Evolutionary conservation across 2,329 filamentous ascomycete genomes (phyloP).

Genomic region (Microcyclospora tardicrescens): DNA sequence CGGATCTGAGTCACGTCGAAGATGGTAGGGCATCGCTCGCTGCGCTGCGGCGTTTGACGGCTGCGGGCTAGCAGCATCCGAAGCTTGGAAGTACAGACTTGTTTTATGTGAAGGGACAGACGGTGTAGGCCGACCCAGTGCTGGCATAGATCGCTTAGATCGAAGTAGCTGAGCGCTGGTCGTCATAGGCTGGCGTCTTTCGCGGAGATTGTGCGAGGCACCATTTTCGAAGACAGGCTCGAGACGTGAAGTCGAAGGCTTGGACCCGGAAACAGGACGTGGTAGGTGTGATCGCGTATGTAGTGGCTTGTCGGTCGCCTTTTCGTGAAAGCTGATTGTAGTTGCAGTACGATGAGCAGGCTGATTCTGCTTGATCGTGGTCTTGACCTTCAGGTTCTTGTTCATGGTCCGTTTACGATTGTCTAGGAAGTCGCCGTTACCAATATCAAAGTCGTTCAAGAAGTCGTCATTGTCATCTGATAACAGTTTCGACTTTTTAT

Average conservation of each 20-base stretch:
- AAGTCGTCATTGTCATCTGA: constrained; percentile 54
- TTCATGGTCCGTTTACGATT: constrained; percentile 72
- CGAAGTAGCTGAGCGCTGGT: constrained; percentile 43
- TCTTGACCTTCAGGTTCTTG: constrained; percentile 81
- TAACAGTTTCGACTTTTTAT: constrained; percentile 22
- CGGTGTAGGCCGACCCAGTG: constrained; percentile 34
- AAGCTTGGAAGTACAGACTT: constrained; percentile 64
- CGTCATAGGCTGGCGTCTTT: constrained; percentile 39
- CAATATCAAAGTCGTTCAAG: constrained; percentile 74
- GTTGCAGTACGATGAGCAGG: constrained; percentile 63
- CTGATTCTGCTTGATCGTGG: constrained; percentile 41
- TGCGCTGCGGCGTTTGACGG: constrained; percentile 70
- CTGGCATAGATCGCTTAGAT: constrained; percentile 48
- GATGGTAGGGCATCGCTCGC: constrained; percentile 45
- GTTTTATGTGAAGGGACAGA: constrained; percentile 46
- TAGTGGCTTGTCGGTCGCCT: constrained; percentile 33
- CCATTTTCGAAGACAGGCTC: constrained; percentile 89
- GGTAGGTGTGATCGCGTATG: constrained; percentile 57
- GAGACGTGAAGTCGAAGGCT: constrained; percentile 47
- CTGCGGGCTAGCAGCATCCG: constrained; percentile 58
- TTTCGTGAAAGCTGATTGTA: constrained; percentile 84
- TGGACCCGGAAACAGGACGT: constrained; percentile 48
- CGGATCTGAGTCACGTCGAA: constrained; percentile 72
- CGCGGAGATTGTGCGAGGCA: constrained; percentile 54
- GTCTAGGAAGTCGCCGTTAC: constrained; percentile 63